phyloP scores from a whole-genome alignment of 345 rosid genomes.

The Cardamine occulta region DNA sequence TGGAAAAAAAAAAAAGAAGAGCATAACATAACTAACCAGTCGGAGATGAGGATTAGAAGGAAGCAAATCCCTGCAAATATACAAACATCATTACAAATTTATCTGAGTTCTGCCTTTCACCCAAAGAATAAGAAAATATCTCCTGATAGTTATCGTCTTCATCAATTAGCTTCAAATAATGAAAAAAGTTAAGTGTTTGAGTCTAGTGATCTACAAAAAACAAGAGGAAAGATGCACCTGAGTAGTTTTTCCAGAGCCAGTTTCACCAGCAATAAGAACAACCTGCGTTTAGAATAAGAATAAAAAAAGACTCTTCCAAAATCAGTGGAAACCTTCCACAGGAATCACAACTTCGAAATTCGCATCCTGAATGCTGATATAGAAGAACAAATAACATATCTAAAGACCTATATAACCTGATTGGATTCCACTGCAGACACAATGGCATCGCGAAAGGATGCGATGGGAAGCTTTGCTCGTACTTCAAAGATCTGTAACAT shows the following conservation, averaged over 20 bases:
- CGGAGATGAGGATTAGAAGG: slow-evolving; percentile 81
- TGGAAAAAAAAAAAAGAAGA: slow-evolving; percentile 13
- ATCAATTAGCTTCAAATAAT: slow-evolving; percentile 6
- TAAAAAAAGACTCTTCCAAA: not conserved
- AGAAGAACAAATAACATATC: slow-evolving; percentile 31
- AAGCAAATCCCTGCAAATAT: slow-evolving; percentile 81
- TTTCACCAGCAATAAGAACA: slow-evolving; percentile 84
- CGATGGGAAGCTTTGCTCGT: slow-evolving; percentile 84
- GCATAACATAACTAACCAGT: slow-evolving; percentile 66
- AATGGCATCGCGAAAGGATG: slow-evolving; percentile 70
- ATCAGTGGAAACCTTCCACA: not conserved
- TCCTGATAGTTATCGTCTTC: not conserved
- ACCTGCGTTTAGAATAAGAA: slow-evolving; percentile 51
- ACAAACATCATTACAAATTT: slow-evolving; percentile 35
- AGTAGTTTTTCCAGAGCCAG: slow-evolving; percentile 91
- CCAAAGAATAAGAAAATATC: not conserved
- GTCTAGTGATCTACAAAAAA: slow-evolving; percentile 15
- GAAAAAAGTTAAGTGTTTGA: not conserved
- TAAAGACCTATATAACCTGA: slow-evolving; percentile 58
- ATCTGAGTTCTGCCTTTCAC: slow-evolving; percentile 5
- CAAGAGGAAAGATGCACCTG: slow-evolving; percentile 57
- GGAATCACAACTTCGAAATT: slow-evolving; percentile 12
- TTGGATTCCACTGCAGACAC: slow-evolving; percentile 70
- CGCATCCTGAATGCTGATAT: slow-evolving; percentile 13
- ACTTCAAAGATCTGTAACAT: slow-evolving; percentile 60